Base-by-base conservation (phyloP, 371 early-diverging fungal species). In the Scutellospora calospora region DNA sequence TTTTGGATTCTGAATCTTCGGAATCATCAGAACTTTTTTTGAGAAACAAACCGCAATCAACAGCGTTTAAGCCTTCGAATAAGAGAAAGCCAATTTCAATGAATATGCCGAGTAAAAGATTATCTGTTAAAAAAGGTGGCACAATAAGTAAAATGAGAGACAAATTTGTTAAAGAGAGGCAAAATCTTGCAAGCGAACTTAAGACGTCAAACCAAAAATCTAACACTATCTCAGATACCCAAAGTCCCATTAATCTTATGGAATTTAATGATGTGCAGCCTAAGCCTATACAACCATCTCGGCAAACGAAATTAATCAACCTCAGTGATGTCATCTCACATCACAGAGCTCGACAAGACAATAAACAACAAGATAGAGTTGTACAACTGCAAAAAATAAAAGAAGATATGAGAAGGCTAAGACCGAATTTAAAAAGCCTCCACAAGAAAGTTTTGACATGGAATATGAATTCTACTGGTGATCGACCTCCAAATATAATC, bases 401-500 rank as follows among this genome's bases (percentile, higher is more conserved):
- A 55, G 77, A 68, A 9, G 79, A 81, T 38, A 80, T 89, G 49
- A 81, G 83, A 57, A 82, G 85, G n/a, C 73, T 90, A 5, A 84
- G 83, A 18, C 91, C 91, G 1, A 88, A 85, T 22, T 81, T 91
- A 33, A 84, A 87, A 20, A 82, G 81, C 0, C 54, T 92, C 29
- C 88, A 85, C 81, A 89, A 89, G 49, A 79, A 85, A 8, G 83
- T 92, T 20, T 79, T 92, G 0, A 85, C 87, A 8, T 92, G 92
- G 92, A 88, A 90, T n/a, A 81, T 89, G 0, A 85, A 86, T 4
- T 80, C 81, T 0, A 73, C 80, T 6, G 83, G 88, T 8, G 90
- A 92, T 45, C 79, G 86, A 0, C 90, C 90, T 3, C 90, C 89
- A 0, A 82, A 85, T 38, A 62, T 82, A 0, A 62, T 63, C 1